Evolutionary conservation across 257 asterid genomes (phyloP), one percentile per base, ranked within the genome.

Genomic region (Asclepias syriaca): DNA sequence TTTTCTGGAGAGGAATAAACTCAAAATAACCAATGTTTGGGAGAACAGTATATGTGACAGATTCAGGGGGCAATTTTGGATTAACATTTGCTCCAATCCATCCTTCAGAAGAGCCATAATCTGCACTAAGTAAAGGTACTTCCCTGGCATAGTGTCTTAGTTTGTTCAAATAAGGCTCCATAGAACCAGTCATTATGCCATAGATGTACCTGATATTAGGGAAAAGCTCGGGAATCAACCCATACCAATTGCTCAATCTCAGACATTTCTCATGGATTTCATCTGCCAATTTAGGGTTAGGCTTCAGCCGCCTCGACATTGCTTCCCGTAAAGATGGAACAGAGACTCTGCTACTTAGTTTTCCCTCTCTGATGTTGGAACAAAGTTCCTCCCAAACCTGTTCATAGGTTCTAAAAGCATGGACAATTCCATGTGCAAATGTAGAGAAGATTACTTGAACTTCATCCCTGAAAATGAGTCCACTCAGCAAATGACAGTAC

Each of bases 181-280:
- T 95, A 8, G 98, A 90, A 4, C 99, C 99, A 0, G 99, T 95
- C 97, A 92, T 95, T 70, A 95, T 90, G 53, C 98, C 98, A 1
- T 91, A 89, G 13, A 95, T 78, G 70, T 92, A 95, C 80, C 81
- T 86, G 9, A 86, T 81, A 46, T 86, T 87, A 4, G 99, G 99
- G 77, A 95, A 90, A 15, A 90, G 72, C 74, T 76, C 95, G 0
- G 75, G 86, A 56, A 95, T 90, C 64, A 95, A 60, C 8, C 96
- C 98, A 57, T 90, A 87, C 96, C 95, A 90, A 61, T 87, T 87
- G 71, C 89, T 90, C 46, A 94, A 70, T 16, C 90, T 87, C 46
- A 49, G 46, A 48, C 89, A 85, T 83, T 81, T 89, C 56, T 64
- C 68, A 21, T 68, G 43, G 51, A 91, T 85, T 10, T 49, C 0